Evolutionary conservation across 257 asterid genomes (phyloP).

Genomic region (Striga asiatica): DNA sequence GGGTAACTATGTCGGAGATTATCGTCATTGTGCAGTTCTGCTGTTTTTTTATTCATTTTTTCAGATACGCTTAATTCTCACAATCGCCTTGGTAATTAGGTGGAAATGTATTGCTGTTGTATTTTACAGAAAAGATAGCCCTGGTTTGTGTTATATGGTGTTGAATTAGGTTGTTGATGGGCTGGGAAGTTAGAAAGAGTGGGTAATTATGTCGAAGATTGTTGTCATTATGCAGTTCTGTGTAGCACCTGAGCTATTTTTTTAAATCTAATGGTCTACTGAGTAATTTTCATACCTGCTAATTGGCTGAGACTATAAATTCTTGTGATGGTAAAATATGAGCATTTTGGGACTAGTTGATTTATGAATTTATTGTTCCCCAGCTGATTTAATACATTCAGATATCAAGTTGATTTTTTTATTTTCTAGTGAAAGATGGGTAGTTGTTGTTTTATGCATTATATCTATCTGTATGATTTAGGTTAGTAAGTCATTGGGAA

Average conservation of each 20-base stretch:
- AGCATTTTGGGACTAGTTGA: too few relatives aligned
- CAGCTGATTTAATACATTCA: neutral
- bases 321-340: too few relatives aligned
- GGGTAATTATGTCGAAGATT: neutral
- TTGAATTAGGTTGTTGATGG: conserved; percentile 5
- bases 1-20: neutral
- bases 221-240: neutral
- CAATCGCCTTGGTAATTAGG: neutral
- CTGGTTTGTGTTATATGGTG: neutral
- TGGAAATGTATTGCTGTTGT: neutral
- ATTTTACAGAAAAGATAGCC: neutral
- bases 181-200: neutral
- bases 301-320: too few relatives aligned
- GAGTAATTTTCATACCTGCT: too few relatives aligned
- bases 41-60: neutral
- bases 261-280: too few relatives aligned
- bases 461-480: neutral
- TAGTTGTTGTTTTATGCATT: neutral
- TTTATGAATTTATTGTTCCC: neutral
- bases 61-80: neutral
- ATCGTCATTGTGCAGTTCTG: neutral
- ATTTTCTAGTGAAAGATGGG: neutral
- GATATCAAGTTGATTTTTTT: neutral
- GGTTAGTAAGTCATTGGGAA: neutral
- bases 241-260: too few relatives aligned